phyloP scores from a whole-genome alignment of 192 early-diverging fungal species.

The Entomortierella chlamydospora region DNA sequence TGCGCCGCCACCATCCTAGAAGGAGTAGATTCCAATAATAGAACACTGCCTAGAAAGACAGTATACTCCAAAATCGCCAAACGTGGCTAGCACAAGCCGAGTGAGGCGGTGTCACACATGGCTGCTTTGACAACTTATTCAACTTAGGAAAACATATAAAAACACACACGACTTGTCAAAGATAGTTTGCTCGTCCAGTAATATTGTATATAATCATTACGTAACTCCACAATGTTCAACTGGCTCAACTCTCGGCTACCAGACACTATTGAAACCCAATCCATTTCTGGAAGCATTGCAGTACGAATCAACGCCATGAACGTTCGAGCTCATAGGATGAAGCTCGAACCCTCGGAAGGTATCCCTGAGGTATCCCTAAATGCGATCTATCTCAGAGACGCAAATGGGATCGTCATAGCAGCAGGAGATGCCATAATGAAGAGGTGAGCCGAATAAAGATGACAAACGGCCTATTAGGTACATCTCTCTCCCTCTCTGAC shows the following conservation, averaged over 20 bases:
- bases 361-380: slow-evolving; percentile 35
- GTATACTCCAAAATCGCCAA: no score
- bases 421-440: slow-evolving; percentile 4
- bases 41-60: no score
- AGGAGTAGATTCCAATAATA: no score
- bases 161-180: no score
- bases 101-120: no score
- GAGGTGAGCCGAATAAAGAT: slow-evolving; percentile 4
- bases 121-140: no score
- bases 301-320: slow-evolving; percentile 25
- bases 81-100: no score
- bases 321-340: slow-evolving; percentile 21
- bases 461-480: neutral
- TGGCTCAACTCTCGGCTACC: slow-evolving; percentile 42
- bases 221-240: slow-evolving; percentile 36
- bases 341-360: slow-evolving; percentile 41
- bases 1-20: no score
- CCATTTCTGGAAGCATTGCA: slow-evolving; percentile 23
- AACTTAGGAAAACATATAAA: no score
- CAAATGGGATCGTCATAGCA: slow-evolving; percentile 38
- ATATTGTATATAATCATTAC: no score
- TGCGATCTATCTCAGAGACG: slow-evolving; percentile 38
- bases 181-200: no score
- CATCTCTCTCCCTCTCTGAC: neutral
- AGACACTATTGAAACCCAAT: slow-evolving; percentile 31